phyloP scores from a whole-genome alignment of 371 early-diverging fungal genomes.

The Lichtheimia ornata region DNA sequence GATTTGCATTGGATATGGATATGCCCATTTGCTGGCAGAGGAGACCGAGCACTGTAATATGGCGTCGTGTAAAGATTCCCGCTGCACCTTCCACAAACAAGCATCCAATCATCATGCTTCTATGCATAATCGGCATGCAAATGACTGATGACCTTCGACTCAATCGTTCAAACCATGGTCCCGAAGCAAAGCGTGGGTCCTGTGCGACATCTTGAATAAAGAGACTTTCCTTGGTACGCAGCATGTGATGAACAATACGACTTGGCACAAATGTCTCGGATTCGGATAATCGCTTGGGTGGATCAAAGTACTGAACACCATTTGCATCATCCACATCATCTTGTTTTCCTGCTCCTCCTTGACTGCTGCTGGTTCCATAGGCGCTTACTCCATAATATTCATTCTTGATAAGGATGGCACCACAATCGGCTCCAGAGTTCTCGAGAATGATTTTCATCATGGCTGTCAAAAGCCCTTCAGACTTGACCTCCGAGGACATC shows the following conservation, averaged over 20 bases:
- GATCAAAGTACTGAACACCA: slow-evolving; percentile 36
- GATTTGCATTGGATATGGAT: slow-evolving; percentile 57
- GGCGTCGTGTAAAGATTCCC: slow-evolving; percentile 58
- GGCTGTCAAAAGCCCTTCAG: slow-evolving; percentile 36
- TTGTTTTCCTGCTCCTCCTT: no score
- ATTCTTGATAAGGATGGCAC: slow-evolving; percentile 46
- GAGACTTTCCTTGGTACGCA: slow-evolving; percentile 42
- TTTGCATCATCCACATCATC: slow-evolving; percentile 29
- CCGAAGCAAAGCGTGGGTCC: slow-evolving; percentile 45
- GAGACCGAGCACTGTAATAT: slow-evolving; percentile 55
- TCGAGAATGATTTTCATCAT: slow-evolving; percentile 49
- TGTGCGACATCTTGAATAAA: slow-evolving; percentile 39
- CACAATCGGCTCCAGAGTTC: slow-evolving; percentile 50
- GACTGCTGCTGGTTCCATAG: slow-evolving; percentile 19
- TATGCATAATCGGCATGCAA: slow-evolving; percentile 60
- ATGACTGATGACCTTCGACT: slow-evolving; percentile 51
- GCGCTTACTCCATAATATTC: slow-evolving; percentile 39
- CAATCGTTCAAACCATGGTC: slow-evolving; percentile 45
- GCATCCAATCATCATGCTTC: slow-evolving; percentile 49
- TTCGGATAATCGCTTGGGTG: slow-evolving; percentile 34
- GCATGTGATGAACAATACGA: slow-evolving; percentile 39
- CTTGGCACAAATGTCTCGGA: slow-evolving; percentile 36
- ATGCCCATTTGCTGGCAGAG: slow-evolving; percentile 64
- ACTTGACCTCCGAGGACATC: slow-evolving; percentile 48
- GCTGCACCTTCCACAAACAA: slow-evolving; percentile 56